Base-by-base conservation (phyloP, 768 basidiomycete genomes). In the Leucocoprinus leucothites region DNA sequence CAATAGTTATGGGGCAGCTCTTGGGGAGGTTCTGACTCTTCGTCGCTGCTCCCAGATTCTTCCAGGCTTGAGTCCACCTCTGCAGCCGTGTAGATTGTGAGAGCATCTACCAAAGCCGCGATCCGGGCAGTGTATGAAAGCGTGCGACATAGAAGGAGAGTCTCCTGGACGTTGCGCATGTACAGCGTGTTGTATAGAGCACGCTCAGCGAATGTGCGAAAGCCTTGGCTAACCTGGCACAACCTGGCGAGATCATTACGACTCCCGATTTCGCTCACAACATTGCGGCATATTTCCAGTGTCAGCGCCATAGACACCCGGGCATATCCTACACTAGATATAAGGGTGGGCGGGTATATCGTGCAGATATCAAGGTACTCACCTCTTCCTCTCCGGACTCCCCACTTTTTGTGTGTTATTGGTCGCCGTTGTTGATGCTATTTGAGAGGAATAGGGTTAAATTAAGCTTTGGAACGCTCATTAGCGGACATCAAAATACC, bases 161-260 rank as follows among this genome's bases (percentile, higher is more conserved):
- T 76, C 41, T 70, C 64, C 51, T 63, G 61, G 28, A 71, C 63
- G 53, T 77, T 72, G 43, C 67, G 69, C 64, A 84, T 65, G 56
- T 75, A 73, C 14, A 87, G 67, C 1, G 80, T 82, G 58, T 79
- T 82, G 71, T 87, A 88, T 3, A 88, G 69, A 3, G 75, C 77
- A 44, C 71, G 76, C 63, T 87, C 84, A 16, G 82, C 82, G 48
- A 74, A 80, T 43, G 64, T 64, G 56, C 74, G 80, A 61, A 87
- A 85, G 13, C 67, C 66, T 62, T 73, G 81, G 57, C 77, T 85
- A 22, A 87, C 85, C 60, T 76, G 71, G 66, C 80, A 84, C 31
- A 88, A 76, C 16, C 72, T 61, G 57, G 77, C 79, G 53, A 88
- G 72, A 64, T 86, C 84, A 61, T 72, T 64, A 47, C 77, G 80